Evolutionary conservation across 2,329 filamentous ascomycete species (phyloP).

Genomic region (Cladosporium sp.): DNA sequence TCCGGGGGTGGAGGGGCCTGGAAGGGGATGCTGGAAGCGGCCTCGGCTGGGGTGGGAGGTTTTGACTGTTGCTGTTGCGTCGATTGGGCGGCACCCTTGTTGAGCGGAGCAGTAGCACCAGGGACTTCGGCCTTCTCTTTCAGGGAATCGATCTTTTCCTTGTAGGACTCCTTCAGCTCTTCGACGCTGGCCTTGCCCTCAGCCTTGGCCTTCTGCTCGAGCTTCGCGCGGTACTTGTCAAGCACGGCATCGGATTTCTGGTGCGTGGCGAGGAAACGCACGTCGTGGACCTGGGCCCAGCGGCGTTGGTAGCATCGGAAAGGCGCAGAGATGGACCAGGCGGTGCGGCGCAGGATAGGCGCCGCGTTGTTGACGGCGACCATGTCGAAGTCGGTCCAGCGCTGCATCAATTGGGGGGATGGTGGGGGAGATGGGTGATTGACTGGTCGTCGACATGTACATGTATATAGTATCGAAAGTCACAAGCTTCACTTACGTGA

Average conservation of each 20-base stretch:
- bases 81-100: not conserved
- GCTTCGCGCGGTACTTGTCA: conserved; percentile 84
- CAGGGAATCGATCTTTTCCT: conserved; percentile 72
- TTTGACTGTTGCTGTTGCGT: conserved; percentile 10
- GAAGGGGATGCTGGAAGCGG: conserved; percentile 27
- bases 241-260: conserved; percentile 59
- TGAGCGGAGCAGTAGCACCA: conserved; percentile 44
- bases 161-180: conserved; percentile 76
- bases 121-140: conserved; percentile 62
- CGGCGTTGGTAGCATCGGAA: conserved; percentile 57
- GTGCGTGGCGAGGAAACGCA: conserved; percentile 83
- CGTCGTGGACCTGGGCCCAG: conserved; percentile 89
- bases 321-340: conserved; percentile 21
- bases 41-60: conserved; percentile 23
- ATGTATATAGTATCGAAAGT: no score
- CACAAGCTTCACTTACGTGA: no score
- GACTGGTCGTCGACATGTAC: no score
- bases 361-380: conserved; percentile 16
- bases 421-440: not conserved
- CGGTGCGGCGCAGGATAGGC: conserved; percentile 22
- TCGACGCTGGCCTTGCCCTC: conserved; percentile 66
- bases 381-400: conserved; percentile 15
- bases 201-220: conserved; percentile 73
- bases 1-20: conserved; percentile 35
- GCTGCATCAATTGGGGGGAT: conserved; percentile 9